phyloP scores from a whole-genome alignment of 768 basidiomycete genomes.

The Candolleomyces aberdarensis region DNA sequence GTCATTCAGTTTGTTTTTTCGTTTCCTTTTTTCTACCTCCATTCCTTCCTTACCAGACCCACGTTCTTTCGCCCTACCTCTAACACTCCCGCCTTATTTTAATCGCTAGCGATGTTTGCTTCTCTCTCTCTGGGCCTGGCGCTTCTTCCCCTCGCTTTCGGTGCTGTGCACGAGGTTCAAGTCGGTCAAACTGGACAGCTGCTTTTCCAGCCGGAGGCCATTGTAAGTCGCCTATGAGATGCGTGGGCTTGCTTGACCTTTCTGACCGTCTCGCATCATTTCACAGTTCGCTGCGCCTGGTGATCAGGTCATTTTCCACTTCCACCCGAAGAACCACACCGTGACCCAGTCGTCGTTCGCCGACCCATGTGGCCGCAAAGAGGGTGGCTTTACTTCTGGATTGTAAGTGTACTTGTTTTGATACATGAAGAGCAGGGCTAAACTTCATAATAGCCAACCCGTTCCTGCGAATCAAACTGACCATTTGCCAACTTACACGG shows the following conservation, averaged over 20 bases:
- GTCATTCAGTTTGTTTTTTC: slow-evolving; percentile 20
- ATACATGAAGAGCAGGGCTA: slow-evolving; percentile 4
- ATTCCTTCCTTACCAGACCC: slow-evolving; percentile 14
- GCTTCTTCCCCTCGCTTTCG: slow-evolving; percentile 47
- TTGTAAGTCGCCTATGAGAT: slow-evolving; percentile 32
- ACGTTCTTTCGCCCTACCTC: slow-evolving; percentile 26
- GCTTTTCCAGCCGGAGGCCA: slow-evolving; percentile 48
- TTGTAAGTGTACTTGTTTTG: slow-evolving; percentile 39
- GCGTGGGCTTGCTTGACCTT: background rate
- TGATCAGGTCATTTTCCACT: slow-evolving; percentile 62
- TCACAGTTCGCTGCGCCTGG: slow-evolving; percentile 42
- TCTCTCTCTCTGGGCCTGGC: slow-evolving; percentile 45
- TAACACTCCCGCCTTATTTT: slow-evolving; percentile 20
- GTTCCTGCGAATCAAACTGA: slow-evolving; percentile 51
- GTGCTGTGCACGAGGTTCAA: slow-evolving; percentile 49
- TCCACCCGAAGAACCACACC: slow-evolving; percentile 56
- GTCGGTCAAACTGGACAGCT: slow-evolving; percentile 44
- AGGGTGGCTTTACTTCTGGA: slow-evolving; percentile 54
- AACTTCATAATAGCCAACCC: slow-evolving; percentile 36
- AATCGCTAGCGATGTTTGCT: slow-evolving; percentile 44
- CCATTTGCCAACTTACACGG: slow-evolving; percentile 46
- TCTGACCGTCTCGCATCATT: background rate
- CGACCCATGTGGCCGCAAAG: slow-evolving; percentile 49
- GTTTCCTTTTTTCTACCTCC: slow-evolving; percentile 17
- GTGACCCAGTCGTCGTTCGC: slow-evolving; percentile 51